A percentile compares a stretch with the other conserved stretches of the same genome.
Conservation (phyloP, 352 stramenopile species). For the Phytophthora gonapodyides region DNA sequence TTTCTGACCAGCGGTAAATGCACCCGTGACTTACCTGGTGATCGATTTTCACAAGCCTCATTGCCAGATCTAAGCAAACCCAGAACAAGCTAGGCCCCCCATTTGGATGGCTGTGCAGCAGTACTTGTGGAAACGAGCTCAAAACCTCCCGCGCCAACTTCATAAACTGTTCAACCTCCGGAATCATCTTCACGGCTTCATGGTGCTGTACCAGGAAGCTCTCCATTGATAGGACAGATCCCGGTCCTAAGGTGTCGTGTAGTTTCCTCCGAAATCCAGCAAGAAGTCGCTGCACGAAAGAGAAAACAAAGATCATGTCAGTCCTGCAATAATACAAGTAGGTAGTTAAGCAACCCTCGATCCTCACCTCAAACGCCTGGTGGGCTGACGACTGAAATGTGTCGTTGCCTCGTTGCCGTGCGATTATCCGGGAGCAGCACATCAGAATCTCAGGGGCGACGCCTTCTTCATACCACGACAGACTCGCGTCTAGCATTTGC, state of each 20-base stretch:
- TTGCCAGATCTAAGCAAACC: slow-evolving; percentile 48
- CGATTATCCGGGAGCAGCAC: slow-evolving; percentile 47
- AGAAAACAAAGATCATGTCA: slow-evolving; percentile 4
- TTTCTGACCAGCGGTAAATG: too few relatives aligned
- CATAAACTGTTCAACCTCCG: slow-evolving; percentile 63
- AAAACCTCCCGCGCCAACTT: slow-evolving; percentile 44
- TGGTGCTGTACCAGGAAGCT: slow-evolving; percentile 39
- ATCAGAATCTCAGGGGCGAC: slow-evolving; percentile 48
- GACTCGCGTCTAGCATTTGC: slow-evolving; percentile 46
- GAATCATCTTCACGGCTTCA: slow-evolving; percentile 43
- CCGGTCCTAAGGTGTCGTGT: slow-evolving; percentile 34
- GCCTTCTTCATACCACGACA: slow-evolving; percentile 52
- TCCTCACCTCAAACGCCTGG: slow-evolving; percentile 38
- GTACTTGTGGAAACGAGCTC: slow-evolving; percentile 45
- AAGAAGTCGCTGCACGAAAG: slow-evolving; percentile 37
- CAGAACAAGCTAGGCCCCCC: slow-evolving; percentile 44
- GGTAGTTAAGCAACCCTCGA: neutral
- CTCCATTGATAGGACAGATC: slow-evolving; percentile 36
- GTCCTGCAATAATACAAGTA: neutral
- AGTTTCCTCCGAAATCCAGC: slow-evolving; percentile 48
- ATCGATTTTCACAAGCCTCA: slow-evolving; percentile 55
- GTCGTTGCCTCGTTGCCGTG: slow-evolving; percentile 39
- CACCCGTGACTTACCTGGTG: slow-evolving; percentile 46
- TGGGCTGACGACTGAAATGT: slow-evolving; percentile 31
- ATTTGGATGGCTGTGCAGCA: slow-evolving; percentile 30